A percentile compares a stretch with the other conserved stretches of the same genome.
phyloP scores from a whole-genome alignment of 352 stramenopile genomes.

The Thalassiosira exigua region DNA sequence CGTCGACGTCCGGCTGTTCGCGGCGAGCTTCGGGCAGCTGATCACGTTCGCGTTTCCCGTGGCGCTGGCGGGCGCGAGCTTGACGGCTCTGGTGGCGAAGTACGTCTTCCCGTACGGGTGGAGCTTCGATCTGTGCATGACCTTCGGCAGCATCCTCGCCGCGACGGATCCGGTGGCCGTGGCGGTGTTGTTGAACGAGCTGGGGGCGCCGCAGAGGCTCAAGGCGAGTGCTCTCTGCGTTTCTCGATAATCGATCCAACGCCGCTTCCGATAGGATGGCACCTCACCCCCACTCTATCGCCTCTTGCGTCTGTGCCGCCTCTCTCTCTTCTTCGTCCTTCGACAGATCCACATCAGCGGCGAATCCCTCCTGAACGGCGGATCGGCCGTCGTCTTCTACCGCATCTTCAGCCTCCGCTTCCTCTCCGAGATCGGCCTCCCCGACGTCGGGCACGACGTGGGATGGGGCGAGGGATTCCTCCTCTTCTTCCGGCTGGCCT shows the following conservation, averaged over 20 bases:
- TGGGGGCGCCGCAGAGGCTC: conserved; percentile 70
- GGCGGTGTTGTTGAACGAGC: conserved; percentile 80
- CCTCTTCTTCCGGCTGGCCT: conserved; percentile 77
- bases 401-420: conserved; percentile 83
- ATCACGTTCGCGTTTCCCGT: conserved; percentile 84
- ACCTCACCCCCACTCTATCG: too few species aligned
- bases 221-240: too few species aligned
- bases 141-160: conserved; percentile 42
- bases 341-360: conserved; percentile 81
- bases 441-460: conserved; percentile 56
- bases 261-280: too few species aligned
- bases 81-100: conserved; percentile 69
- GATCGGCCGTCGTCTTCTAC: conserved; percentile 85
- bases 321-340: too few species aligned
- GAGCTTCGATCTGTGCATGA: conserved; percentile 55
- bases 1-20: conserved; percentile 79
- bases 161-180: conserved; percentile 87
- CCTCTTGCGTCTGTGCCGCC: too few species aligned
- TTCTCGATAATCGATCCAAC: too few species aligned
- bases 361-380: conserved; percentile 86
- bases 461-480: conserved; percentile 50
- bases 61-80: conserved; percentile 69
- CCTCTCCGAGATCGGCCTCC: conserved; percentile 53
- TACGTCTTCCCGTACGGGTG: conserved; percentile 79
- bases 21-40: conserved; percentile 59